Evolutionary conservation across 106 monocot species (phyloP), one percentile per base, ranked within the genome.

Genomic region (Vanilla planifolia): DNA sequence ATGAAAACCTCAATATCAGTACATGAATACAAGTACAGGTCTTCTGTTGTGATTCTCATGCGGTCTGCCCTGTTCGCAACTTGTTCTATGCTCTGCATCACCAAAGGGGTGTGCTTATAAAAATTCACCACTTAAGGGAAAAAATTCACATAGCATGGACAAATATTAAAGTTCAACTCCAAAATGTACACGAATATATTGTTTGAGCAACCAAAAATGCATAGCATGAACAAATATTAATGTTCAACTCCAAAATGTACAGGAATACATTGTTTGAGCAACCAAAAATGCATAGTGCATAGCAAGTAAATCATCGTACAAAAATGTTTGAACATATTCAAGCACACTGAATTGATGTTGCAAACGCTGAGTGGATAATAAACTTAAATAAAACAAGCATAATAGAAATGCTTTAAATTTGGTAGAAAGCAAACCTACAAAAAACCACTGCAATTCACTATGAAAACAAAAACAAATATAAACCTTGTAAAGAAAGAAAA

Each of bases 51-150:
- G 67, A 98, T 98, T 65, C 71, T 40, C 98, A 98, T 85, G 40
- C 98, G 92, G 32, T 82, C 79, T 50, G 98, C 92, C 74, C 98
- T 79, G 74, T 85, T 92, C 37, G 71, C 92, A 70, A 98, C 92
- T 81, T 98, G 98, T 55, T 92, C 92, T 42, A 98, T 80, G 58
- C 98, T 98, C 98, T 98, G 86, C 33, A 27, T 60, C 25, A 30
- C 24, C 34, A 71, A 46, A 61, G 67, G n/a, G 29, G 8, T 53
- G 32, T 30, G 51, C 24, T 27, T 24, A 26, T 27, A 22, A 51
- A 5, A 51, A 28, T 26, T 26, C 2, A 26, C 11, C 9, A 26
- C n/a, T n/a, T n/a, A 51, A 51, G 8, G 26, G 27, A 40, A 51
- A 51, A 46, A 13, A 46, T 13, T 46, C n/a, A 17, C 17, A 16